Evolutionary conservation across 1,284 basidiomycete species (phyloP).

Genomic region (Blastosporella zonata): DNA sequence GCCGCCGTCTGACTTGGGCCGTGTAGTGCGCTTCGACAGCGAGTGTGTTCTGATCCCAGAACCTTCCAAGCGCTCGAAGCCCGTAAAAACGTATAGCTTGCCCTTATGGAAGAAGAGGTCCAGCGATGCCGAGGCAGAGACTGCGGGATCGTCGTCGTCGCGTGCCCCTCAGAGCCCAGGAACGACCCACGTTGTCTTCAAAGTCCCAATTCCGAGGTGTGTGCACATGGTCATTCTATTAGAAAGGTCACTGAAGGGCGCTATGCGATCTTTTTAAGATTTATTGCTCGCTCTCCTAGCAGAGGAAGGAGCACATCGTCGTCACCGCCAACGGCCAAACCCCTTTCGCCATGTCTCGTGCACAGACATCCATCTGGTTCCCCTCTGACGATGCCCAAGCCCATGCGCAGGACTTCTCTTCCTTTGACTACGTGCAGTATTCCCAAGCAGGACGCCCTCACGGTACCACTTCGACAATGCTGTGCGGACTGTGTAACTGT

Average conservation of each 20-base stretch:
- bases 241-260: background rate
- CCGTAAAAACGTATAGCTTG: conserved; percentile 59
- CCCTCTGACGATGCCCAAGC: conserved; percentile 14
- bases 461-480: conserved; percentile 57
- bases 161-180: conserved; percentile 27
- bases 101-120: conserved; percentile 55
- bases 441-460: conserved; percentile 26
- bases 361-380: conserved; percentile 31
- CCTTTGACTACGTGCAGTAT: conserved; percentile 20
- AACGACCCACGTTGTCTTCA: conserved; percentile 49
- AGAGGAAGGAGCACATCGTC: conserved; percentile 31
- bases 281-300: conserved; percentile 29
- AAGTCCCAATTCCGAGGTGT: conserved; percentile 59
- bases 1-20: conserved; percentile 14
- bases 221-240: conserved; percentile 3
- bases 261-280: conserved; percentile 2
- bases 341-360: conserved; percentile 45
- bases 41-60: conserved; percentile 69
- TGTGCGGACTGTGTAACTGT: conserved; percentile 50
- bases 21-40: conserved; percentile 62
- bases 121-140: conserved; percentile 28
- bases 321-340: conserved; percentile 28
- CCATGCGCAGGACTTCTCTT: conserved; percentile 24
- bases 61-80: conserved; percentile 39
- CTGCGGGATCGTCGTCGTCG: conserved; percentile 21